phyloP scores from a whole-genome alignment of 2,329 filamentous ascomycete species.

The Diaporthe amygdali region DNA sequence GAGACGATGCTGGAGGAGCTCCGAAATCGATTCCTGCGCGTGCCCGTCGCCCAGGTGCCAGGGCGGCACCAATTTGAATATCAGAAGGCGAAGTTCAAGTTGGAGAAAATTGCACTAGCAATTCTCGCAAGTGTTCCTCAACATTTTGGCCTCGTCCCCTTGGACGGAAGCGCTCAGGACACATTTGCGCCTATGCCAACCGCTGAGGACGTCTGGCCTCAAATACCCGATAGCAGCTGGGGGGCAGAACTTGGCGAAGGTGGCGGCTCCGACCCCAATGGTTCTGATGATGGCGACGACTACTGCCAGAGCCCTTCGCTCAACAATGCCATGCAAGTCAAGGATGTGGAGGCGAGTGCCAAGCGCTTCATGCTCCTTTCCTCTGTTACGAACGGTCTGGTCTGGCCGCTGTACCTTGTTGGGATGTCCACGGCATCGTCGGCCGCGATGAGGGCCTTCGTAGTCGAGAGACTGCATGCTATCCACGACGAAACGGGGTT shows the following conservation, averaged over 20 bases:
- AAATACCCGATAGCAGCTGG: slow-evolving; percentile 8
- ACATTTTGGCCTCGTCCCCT: slow-evolving; percentile 53
- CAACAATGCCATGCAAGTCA: slow-evolving; percentile 44
- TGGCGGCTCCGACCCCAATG: neutral
- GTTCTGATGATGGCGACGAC: slow-evolving; percentile 5
- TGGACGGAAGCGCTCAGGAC: slow-evolving; percentile 37
- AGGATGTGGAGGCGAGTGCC: slow-evolving; percentile 41
- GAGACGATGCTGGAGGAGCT: slow-evolving; percentile 53
- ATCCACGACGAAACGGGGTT: slow-evolving; percentile 52
- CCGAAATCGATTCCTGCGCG: slow-evolving; percentile 35
- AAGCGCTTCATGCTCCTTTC: slow-evolving; percentile 54
- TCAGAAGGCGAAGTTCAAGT: slow-evolving; percentile 42
- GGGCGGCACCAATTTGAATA: slow-evolving; percentile 35
- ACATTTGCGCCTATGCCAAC: slow-evolving; percentile 28
- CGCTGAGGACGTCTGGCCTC: slow-evolving; percentile 19
- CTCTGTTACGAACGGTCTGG: slow-evolving; percentile 52
- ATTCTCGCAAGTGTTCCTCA: slow-evolving; percentile 55
- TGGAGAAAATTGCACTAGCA: slow-evolving; percentile 46
- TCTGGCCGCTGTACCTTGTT: slow-evolving; percentile 56
- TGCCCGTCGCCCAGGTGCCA: slow-evolving; percentile 14
- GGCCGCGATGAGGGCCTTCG: slow-evolving; percentile 46
- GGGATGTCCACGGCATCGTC: slow-evolving; percentile 53
- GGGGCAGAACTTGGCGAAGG: slow-evolving; percentile 16
- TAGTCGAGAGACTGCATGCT: slow-evolving; percentile 48
- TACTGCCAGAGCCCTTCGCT: slow-evolving; percentile 41